Conservation (phyloP, 2,329 filamentous ascomycete species). For the Talaromyces sp. region DNA sequence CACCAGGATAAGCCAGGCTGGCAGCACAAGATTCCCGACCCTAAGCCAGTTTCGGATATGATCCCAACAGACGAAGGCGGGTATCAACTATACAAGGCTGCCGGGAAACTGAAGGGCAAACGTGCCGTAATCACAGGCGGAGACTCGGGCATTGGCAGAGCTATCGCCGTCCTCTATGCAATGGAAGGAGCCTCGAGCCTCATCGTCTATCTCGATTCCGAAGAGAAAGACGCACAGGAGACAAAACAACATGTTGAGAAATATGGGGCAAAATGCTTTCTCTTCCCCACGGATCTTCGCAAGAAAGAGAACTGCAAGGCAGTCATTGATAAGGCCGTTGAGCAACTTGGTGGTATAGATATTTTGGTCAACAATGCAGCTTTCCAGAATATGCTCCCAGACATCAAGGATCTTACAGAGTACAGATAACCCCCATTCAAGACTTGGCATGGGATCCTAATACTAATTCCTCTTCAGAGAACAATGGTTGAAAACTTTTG, state of each 20-base stretch:
- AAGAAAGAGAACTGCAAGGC: conserved; percentile 66
- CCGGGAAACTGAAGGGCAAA: conserved; percentile 71
- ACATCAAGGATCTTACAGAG: conserved; percentile 69
- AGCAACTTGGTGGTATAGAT: conserved; percentile 66
- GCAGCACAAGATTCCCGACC: conserved; percentile 54
- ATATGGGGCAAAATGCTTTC: conserved; percentile 62
- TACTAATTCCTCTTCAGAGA: conserved; percentile 47
- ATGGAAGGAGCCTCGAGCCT: conserved; percentile 74
- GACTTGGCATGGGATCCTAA: too few species aligned
- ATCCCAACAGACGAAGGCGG: conserved; percentile 66
- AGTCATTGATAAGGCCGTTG: conserved; percentile 63
- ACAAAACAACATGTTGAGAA: conserved; percentile 69
- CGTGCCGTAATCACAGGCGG: conserved; percentile 78
- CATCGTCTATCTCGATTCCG: conserved; percentile 71
- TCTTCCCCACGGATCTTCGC: conserved; percentile 63
- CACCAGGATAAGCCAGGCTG: conserved; percentile 54
- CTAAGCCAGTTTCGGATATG: conserved; percentile 60
- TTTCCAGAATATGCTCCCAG: conserved; percentile 69
- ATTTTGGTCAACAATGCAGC: conserved; percentile 67
- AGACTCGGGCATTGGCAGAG: conserved; percentile 74
- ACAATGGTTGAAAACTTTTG: conserved; percentile 76
- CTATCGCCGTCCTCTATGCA: conserved; percentile 72
- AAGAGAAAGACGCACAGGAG: conserved; percentile 71
- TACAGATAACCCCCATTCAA: conserved; percentile 37
- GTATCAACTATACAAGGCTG: conserved; percentile 68